Evolutionary conservation across 306 rosid species (phyloP).

Genomic region (Dryas drummondii): DNA sequence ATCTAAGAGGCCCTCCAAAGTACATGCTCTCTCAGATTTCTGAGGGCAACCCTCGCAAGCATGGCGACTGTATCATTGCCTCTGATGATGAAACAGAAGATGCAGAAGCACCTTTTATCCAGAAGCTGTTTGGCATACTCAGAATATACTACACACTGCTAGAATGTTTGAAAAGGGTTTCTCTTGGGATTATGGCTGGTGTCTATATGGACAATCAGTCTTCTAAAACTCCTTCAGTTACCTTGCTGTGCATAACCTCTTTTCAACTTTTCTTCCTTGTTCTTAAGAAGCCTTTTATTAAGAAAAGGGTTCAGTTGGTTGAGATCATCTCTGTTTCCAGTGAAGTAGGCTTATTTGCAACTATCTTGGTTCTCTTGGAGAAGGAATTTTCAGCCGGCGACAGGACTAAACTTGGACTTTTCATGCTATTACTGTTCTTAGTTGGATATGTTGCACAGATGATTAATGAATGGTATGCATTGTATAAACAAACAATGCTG

Average conservation of each 20-base stretch:
- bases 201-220: constrained; percentile 39
- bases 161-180: constrained; percentile 59
- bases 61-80: constrained; percentile 59
- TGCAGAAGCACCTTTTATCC: constrained; percentile 89
- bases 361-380: constrained; percentile 44
- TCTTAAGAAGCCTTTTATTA: constrained; percentile 90
- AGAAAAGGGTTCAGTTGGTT: constrained; percentile 82
- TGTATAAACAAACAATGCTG: constrained; percentile 55
- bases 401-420: constrained; percentile 49
- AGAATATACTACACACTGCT: constrained; percentile 77
- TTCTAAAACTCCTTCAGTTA: constrained; percentile 44
- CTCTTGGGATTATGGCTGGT: constrained; percentile 67
- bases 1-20: constrained; percentile 91
- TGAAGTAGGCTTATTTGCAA: constrained; percentile 58
- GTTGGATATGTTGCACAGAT: constrained; percentile 57
- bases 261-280: constrained; percentile 82
- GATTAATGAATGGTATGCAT: constrained; percentile 71
- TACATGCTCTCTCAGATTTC: constrained; percentile 93
- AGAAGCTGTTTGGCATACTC: constrained; percentile 87
- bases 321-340: constrained; percentile 66
- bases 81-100: constrained; percentile 95
- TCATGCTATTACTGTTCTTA: constrained; percentile 64
- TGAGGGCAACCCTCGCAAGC: constrained; percentile 37
- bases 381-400: constrained; percentile 38
- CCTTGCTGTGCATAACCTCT: constrained; percentile 57